phyloP scores from a whole-genome alignment of 768 basidiomycete genomes.

The Boletus tomentosulus region DNA sequence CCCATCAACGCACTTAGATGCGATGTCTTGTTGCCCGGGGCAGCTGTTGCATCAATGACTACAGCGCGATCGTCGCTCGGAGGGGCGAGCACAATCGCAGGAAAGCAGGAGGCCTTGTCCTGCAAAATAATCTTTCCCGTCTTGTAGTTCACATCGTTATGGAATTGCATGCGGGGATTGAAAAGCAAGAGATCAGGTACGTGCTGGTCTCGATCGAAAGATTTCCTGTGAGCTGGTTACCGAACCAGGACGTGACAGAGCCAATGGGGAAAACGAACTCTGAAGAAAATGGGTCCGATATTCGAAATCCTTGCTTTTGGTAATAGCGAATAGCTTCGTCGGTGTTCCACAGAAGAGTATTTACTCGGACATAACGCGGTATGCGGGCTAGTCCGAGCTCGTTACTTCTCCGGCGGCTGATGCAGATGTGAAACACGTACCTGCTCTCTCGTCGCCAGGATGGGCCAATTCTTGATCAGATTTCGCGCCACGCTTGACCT shows the following conservation, averaged over 20 bases:
- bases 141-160: constrained; percentile 67
- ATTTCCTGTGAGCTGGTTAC: constrained; percentile 39
- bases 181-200: constrained; percentile 80
- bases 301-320: constrained; percentile 49
- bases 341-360: constrained; percentile 63
- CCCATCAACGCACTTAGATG: constrained; percentile 87
- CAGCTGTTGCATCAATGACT: constrained; percentile 92
- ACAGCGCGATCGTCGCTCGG: constrained; percentile 45
- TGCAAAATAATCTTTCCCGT: constrained; percentile 87
- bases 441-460: constrained; percentile 56
- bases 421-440: constrained; percentile 35
- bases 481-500: constrained; percentile 68
- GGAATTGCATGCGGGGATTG: constrained; percentile 60
- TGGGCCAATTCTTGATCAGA: constrained; percentile 63
- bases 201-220: constrained; percentile 73
- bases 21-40: constrained; percentile 97
- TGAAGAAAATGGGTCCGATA: constrained; percentile 51
- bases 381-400: constrained; percentile 48
- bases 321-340: constrained; percentile 62
- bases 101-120: constrained; percentile 98
- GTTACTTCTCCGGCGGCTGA: background rate
- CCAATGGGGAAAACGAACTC: constrained; percentile 32
- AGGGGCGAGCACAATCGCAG: constrained; percentile 81
- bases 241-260: background rate
- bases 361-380: constrained; percentile 84